Conservation (phyloP, 2,329 filamentous ascomycete species). For the Fusarium floridanum region DNA sequence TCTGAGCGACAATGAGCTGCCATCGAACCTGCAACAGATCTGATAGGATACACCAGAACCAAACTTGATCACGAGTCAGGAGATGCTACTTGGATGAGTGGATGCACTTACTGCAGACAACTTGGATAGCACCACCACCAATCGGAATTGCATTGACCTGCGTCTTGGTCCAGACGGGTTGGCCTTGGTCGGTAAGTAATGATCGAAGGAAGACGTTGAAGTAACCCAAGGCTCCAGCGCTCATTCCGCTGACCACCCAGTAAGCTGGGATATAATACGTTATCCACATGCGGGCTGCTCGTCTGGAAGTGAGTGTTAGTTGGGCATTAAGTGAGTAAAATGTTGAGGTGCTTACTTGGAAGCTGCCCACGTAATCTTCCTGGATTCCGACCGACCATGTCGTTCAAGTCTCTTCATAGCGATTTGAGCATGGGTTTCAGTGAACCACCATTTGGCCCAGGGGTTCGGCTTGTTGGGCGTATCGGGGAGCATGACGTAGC, state of each 20-base stretch:
- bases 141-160: slow-evolving; percentile 1
- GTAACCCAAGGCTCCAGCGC: not conserved
- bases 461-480: not conserved
- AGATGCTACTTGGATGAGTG: too few relatives aligned
- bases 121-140: not conserved
- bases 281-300: not conserved
- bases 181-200: not conserved
- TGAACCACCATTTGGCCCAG: slow-evolving; percentile 3
- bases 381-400: not conserved
- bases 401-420: not conserved
- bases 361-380: not conserved
- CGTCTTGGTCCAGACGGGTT: not conserved
- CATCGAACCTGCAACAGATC: not conserved
- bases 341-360: not conserved
- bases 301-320: not conserved
- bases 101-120: slow-evolving; percentile 1
- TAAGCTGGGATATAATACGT: not conserved
- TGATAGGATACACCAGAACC: slow-evolving; percentile 1
- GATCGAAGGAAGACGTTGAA: not conserved
- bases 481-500: not conserved
- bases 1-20: not conserved
- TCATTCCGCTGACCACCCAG: not conserved
- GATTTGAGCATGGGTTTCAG: not conserved
- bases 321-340: not conserved
- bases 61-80: not conserved